These are phyloP conservation scores for Pythium insidiosum DNA, from an alignment of 352 stramenopile species.

Conservation along the genomic window DNA sequence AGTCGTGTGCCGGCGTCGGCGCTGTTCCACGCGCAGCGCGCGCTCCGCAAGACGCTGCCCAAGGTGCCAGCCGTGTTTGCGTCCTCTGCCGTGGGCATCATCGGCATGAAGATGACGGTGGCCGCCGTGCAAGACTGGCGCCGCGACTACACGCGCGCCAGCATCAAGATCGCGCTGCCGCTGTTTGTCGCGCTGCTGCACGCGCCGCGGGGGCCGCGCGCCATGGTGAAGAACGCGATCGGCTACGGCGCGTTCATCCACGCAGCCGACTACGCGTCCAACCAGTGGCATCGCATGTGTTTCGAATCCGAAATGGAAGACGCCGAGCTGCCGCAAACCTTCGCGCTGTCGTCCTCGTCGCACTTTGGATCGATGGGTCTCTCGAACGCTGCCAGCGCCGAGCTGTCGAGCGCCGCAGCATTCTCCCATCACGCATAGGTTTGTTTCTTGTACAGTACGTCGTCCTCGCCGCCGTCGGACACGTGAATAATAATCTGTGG, in stretches of 20 bases:
- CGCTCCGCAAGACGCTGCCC: constrained; percentile 20
- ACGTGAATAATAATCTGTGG: no score
- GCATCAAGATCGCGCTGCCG: constrained; percentile 40
- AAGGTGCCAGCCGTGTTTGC: constrained; percentile 29
- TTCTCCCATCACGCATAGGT: no score
- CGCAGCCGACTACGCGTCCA: constrained; percentile 18
- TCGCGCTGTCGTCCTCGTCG: no score
- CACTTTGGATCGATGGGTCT: no score
- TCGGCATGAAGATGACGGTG: constrained; percentile 50
- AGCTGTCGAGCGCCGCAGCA: no score
- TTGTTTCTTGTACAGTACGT: no score
- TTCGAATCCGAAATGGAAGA: no score
- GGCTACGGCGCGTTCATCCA: constrained; percentile 29
- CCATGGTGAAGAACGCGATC: constrained; percentile 28
- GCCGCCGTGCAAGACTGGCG: constrained; percentile 31
- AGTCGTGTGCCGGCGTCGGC: no score
- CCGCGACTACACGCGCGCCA: constrained; percentile 47
- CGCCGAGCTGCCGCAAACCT: no score
- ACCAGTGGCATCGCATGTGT: constrained; percentile 10
- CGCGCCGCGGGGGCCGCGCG: constrained; percentile 23
- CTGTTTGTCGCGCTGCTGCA: constrained; percentile 38
- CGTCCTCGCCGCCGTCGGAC: no score
- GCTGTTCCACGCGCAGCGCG: constrained; percentile 4
- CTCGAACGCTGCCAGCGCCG: no score
- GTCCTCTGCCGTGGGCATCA: constrained; percentile 34